Conservation (phyloP, 2,329 filamentous ascomycete species). For the Penicillium nordicum region DNA sequence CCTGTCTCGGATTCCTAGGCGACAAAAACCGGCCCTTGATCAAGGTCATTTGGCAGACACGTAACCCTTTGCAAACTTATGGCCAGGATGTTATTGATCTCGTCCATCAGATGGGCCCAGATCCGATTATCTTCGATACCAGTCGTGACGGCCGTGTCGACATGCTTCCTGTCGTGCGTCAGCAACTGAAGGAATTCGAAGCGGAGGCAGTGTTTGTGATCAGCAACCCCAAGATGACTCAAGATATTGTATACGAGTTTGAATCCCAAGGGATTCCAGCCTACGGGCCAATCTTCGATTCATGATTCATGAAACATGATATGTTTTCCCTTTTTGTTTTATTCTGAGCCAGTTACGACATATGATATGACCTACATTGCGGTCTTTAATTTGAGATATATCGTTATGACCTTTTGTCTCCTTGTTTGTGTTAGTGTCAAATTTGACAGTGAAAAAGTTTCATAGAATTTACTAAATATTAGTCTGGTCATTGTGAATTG, state of each 20-base stretch:
- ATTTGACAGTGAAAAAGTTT: not conserved
- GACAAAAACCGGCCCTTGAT: conserved; percentile 39
- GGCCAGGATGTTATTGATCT: conserved; percentile 56
- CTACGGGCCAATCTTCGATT: conserved; percentile 73
- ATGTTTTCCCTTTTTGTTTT: not conserved
- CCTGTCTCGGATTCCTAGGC: conserved; percentile 60
- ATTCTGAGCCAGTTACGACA: not conserved
- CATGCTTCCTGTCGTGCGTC: conserved; percentile 56
- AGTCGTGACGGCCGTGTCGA: conserved; percentile 58
- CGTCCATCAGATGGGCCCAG: conserved; percentile 56
- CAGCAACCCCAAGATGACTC: conserved; percentile 65
- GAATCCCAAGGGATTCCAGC: conserved; percentile 64
- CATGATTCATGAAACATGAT: conserved; percentile 34
- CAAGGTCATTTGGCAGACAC: conserved; percentile 69
- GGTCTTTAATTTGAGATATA: not conserved
- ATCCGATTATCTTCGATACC: conserved; percentile 67
- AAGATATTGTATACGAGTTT: conserved; percentile 65
- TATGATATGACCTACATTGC: not conserved
- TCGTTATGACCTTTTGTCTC: not conserved
- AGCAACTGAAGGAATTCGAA: conserved; percentile 45
- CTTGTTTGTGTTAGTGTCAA: not conserved
- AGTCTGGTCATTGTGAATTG: too few relatives aligned
- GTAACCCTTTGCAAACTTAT: conserved; percentile 60
- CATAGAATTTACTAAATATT: not conserved
- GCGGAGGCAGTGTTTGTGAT: conserved; percentile 71